Evolutionary conservation across 148 eudicot genomes (phyloP), one percentile per base, ranked within the genome.

Genomic region (Rheum nobile): DNA sequence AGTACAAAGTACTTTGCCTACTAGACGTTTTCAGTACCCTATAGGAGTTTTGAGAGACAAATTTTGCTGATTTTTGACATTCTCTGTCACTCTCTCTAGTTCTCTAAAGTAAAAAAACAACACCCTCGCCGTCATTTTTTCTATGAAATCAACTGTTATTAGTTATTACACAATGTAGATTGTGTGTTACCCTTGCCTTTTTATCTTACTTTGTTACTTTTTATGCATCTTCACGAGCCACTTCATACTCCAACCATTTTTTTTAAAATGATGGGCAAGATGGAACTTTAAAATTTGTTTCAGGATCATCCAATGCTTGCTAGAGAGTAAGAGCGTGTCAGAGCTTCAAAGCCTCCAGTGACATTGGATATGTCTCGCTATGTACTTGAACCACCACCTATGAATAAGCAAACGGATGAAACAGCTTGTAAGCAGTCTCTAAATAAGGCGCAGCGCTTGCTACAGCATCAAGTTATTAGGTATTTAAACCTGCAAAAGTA

Each of bases 291-390:
- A n/a, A 31, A 43, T 6, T 74, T 13, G 35, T 80, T 78, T 72
- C 85, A 91, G 98, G 86, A 86, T 78, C 92, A 94, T 81, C 98
- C 98, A 21, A 91, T 91, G 91, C 96, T 94, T 78, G 97, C 96
- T 26, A 83, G 97, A 83, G 98, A 94, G 81, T 89, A 84, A 78
- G 98, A 94, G 77, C 82, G 98, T 73, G 93, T 94, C 19, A 85
- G 93, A 80, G 93, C 92, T 84, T 90, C 91, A 71, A 94, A 85
- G 82, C 96, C 98, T 77, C 92, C 90, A 17, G 83, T 87, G 71
- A 86, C 88, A 83, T 86, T 91, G 32, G 98, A 94, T 82, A 91
- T 84, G 75, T 86, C 91, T 57, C 87, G 98, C 37, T 91, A 88
- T 81, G 89, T 82, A 70, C 89, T 92, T 67, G 98, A 94, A 73